phyloP scores from a whole-genome alignment of 2,329 filamentous ascomycete genomes.

The Pleoardoris graminearum region DNA sequence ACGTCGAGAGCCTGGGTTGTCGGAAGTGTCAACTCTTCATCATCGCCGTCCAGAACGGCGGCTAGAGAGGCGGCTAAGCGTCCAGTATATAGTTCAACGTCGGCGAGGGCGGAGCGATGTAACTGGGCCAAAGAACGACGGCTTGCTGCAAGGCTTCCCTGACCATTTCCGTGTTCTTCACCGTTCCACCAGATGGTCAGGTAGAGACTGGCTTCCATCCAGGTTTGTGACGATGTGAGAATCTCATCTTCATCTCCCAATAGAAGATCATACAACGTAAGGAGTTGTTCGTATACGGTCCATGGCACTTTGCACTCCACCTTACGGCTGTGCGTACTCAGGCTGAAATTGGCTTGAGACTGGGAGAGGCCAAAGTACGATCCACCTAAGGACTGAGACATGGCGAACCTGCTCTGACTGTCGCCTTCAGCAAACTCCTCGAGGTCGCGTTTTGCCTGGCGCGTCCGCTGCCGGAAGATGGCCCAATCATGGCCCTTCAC shows the following conservation, averaged over 20 bases:
- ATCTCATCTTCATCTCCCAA: slow-evolving; percentile 77
- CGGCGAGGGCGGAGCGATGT: slow-evolving; percentile 51
- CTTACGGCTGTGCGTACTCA: slow-evolving; percentile 68
- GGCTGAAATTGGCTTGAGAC: slow-evolving; percentile 60
- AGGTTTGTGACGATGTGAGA: slow-evolving; percentile 78
- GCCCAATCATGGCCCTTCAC: slow-evolving; percentile 80
- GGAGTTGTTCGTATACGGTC: slow-evolving; percentile 84
- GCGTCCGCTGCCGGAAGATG: slow-evolving; percentile 76
- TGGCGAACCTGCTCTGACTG: slow-evolving; percentile 53
- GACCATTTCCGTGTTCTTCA: slow-evolving; percentile 55
- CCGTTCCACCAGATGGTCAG: slow-evolving; percentile 94
- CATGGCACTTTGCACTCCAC: slow-evolving; percentile 87
- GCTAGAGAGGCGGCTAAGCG: slow-evolving; percentile 73
- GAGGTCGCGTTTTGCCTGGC: slow-evolving; percentile 69
- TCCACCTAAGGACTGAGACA: slow-evolving; percentile 51
- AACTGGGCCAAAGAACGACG: slow-evolving; percentile 47
- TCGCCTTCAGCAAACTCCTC: slow-evolving; percentile 78
- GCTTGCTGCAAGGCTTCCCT: slow-evolving; percentile 51
- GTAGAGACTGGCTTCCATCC: slow-evolving; percentile 85
- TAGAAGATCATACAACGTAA: slow-evolving; percentile 77
- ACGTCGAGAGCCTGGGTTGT: slow-evolving; percentile 76
- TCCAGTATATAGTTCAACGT: slow-evolving; percentile 70
- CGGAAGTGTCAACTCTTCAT: slow-evolving; percentile 72
- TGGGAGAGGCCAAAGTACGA: slow-evolving; percentile 44
- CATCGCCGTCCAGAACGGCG: slow-evolving; percentile 65